phyloP scores from a whole-genome alignment of 768 basidiomycete species.

The Suillus weaverae region DNA sequence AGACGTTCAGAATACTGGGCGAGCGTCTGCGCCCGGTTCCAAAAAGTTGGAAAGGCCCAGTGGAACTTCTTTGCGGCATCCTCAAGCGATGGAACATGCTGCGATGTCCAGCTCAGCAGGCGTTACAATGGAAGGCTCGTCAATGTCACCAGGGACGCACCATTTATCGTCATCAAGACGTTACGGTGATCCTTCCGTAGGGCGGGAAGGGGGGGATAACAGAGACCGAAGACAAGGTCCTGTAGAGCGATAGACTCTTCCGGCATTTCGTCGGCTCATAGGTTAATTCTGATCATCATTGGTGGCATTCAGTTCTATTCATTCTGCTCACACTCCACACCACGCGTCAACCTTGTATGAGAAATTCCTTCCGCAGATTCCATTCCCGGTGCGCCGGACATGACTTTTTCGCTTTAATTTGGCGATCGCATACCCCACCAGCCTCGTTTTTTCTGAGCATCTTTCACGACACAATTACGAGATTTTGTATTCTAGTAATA shows the following conservation, averaged over 20 bases:
- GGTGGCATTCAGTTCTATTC: slow-evolving; percentile 15
- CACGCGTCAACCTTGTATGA: slow-evolving; percentile 11
- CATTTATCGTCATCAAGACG: slow-evolving; percentile 37
- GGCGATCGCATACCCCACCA: slow-evolving; percentile 9
- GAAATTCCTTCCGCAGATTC: slow-evolving; percentile 7
- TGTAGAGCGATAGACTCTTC: slow-evolving; percentile 24
- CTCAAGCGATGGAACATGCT: slow-evolving; percentile 27
- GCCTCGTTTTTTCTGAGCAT: slow-evolving; percentile 6
- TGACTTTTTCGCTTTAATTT: slow-evolving; percentile 18
- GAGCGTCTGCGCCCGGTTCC: slow-evolving; percentile 69
- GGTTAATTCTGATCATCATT: slow-evolving; percentile 12
- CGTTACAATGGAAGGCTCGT: slow-evolving; percentile 31
- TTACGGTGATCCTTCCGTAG: slow-evolving; percentile 35
- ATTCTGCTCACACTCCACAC: slow-evolving; percentile 18
- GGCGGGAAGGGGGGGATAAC: slow-evolving; percentile 37
- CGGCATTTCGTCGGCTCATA: slow-evolving; percentile 7
- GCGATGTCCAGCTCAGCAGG: slow-evolving; percentile 23
- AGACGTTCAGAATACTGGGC: slow-evolving; percentile 71
- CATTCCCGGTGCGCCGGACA: slow-evolving; percentile 21
- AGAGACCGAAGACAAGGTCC: slow-evolving; percentile 33
- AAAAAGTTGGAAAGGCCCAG: slow-evolving; percentile 35
- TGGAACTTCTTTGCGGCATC: slow-evolving; percentile 40
- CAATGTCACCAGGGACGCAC: slow-evolving; percentile 31
- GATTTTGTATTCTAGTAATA: slow-evolving; percentile 14
- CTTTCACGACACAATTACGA: slow-evolving; percentile 5